Percentiles rank a stretch among this genome's conserved stretches.
Evolutionary conservation across 2,329 filamentous ascomycete species (phyloP).

Genomic region (Alternaria brassicae): DNA sequence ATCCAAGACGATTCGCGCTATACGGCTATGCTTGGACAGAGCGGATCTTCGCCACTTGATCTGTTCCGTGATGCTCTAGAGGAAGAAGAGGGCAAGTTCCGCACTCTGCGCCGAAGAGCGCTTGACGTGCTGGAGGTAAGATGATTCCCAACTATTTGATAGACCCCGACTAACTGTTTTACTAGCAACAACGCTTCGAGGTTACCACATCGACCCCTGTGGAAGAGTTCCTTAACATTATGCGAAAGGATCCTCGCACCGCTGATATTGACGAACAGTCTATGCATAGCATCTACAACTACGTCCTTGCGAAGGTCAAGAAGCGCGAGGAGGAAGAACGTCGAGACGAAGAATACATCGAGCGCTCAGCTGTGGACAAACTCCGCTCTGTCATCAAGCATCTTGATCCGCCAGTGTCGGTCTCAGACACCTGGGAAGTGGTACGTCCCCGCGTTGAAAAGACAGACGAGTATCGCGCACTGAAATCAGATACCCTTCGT

Average conservation of each 20-base stretch:
- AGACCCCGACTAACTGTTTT: slow-evolving; percentile 12
- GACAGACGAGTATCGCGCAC: slow-evolving; percentile 81
- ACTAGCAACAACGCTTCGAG: slow-evolving; percentile 87
- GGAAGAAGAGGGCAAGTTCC: slow-evolving; percentile 87
- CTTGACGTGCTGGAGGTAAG: slow-evolving; percentile 87
- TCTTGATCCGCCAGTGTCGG: slow-evolving; percentile 80
- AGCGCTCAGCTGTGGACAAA: slow-evolving; percentile 83
- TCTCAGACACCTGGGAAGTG: slow-evolving; percentile 87
- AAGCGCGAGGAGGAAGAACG: slow-evolving; percentile 86
- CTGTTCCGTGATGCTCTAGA: slow-evolving; percentile 96
- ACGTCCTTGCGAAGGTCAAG: slow-evolving; percentile 84
- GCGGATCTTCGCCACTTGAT: slow-evolving; percentile 85
- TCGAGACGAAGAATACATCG: slow-evolving; percentile 79
- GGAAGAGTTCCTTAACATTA: slow-evolving; percentile 83
- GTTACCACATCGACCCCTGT: slow-evolving; percentile 85
- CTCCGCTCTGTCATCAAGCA: slow-evolving; percentile 88
- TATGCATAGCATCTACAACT: slow-evolving; percentile 81
- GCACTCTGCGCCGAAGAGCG: slow-evolving; percentile 80
- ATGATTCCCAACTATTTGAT: slow-evolving; percentile 18
- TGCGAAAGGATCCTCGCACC: slow-evolving; percentile 87
- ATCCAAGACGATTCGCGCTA: slow-evolving; percentile 86
- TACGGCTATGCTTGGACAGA: slow-evolving; percentile 79
- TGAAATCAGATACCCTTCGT: slow-evolving; percentile 82
- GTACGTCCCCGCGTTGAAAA: slow-evolving; percentile 80
- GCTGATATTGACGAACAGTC: slow-evolving; percentile 83